phyloP scores from a whole-genome alignment of 2,329 filamentous ascomycete genomes.

The Ramularia endophylla region DNA sequence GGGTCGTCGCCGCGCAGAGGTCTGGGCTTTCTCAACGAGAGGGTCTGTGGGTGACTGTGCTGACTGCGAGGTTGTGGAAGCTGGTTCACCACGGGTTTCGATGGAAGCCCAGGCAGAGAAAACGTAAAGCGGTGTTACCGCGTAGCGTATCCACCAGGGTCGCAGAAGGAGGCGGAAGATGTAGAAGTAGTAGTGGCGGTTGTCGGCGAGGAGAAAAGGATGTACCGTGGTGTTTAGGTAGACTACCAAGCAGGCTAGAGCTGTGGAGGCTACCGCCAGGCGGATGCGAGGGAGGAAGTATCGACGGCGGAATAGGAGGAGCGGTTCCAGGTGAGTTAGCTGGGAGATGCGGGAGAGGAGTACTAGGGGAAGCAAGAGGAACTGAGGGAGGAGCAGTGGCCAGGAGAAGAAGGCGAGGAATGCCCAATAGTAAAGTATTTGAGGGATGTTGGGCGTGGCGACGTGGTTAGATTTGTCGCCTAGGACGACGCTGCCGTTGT shows the following conservation, averaged over 20 bases:
- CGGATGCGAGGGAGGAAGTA: constrained; percentile 34
- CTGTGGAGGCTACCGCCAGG: constrained; percentile 32
- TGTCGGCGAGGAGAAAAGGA: constrained; percentile 93
- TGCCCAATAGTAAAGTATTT: constrained; percentile 94
- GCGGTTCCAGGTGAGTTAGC: constrained; percentile 24
- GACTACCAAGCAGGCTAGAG: constrained; percentile 49
- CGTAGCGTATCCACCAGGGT: constrained; percentile 39
- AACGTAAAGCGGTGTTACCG: constrained; percentile 61
- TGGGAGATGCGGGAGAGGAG: constrained; percentile 21
- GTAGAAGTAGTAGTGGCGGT: constrained; percentile 97
- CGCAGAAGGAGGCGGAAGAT: constrained; percentile 76
- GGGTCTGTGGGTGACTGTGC: constrained; percentile 1
- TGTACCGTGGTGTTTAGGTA: constrained; percentile 88
- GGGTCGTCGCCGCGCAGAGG: constrained; percentile 7
- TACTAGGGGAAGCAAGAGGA: constrained; percentile 34
- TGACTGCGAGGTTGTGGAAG: constrained; percentile 1
- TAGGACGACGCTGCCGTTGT: constrained; percentile 89
- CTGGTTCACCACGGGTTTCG: constrained; percentile 45
- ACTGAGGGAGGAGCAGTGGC: constrained; percentile 60
- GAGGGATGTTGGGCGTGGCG: constrained; percentile 78
- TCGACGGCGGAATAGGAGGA: constrained; percentile 30
- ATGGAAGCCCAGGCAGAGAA: constrained; percentile 63
- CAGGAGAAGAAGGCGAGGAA: constrained; percentile 85
- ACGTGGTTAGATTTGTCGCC: constrained; percentile 94
- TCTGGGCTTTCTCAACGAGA: constrained; percentile 3